Percentiles rank a stretch among this genome's conserved stretches.
phyloP scores from a whole-genome alignment of 2,329 filamentous ascomycete species.

The Orbilia oligospora region DNA sequence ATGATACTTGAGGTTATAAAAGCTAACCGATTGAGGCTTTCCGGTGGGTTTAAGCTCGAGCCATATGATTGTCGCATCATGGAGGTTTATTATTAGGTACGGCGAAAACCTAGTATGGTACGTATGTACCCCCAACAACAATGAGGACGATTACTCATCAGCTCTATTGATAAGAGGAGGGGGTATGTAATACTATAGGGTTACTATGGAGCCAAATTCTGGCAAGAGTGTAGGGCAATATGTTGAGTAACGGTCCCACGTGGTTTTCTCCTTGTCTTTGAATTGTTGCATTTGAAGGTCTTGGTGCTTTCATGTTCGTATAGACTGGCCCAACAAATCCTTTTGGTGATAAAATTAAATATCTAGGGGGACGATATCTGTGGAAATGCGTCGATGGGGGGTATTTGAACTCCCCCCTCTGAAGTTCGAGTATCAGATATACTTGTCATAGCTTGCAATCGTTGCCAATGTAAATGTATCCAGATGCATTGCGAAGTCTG shows the following conservation, averaged over 20 bases:
- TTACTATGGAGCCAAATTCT: background rate
- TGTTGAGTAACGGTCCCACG: constrained; percentile 7
- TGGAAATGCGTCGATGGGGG: too few species aligned
- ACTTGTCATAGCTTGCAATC: too few species aligned
- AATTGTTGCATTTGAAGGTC: background rate
- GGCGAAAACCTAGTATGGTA: background rate
- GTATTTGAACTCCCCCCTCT: too few species aligned
- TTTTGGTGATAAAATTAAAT: too few species aligned
- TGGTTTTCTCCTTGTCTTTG: constrained; percentile 1
- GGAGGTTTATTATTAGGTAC: background rate
- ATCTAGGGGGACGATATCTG: too few species aligned
- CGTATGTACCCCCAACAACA: background rate
- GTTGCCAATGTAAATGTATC: too few species aligned
- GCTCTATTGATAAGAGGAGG: background rate
- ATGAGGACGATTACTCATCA: constrained; percentile 16
- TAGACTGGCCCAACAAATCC: too few species aligned
- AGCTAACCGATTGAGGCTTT: constrained; percentile 9
- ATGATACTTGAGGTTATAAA: background rate
- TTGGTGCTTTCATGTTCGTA: background rate
- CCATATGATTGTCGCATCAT: constrained; percentile 23
- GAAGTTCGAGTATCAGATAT: too few species aligned
- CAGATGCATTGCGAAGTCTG: too few species aligned
- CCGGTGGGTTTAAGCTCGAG: constrained; percentile 5
- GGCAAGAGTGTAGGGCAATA: background rate
- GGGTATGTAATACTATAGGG: constrained; percentile 10